Conservation (phyloP, 768 basidiomycete species). For the Exsudoporus frostii region DNA sequence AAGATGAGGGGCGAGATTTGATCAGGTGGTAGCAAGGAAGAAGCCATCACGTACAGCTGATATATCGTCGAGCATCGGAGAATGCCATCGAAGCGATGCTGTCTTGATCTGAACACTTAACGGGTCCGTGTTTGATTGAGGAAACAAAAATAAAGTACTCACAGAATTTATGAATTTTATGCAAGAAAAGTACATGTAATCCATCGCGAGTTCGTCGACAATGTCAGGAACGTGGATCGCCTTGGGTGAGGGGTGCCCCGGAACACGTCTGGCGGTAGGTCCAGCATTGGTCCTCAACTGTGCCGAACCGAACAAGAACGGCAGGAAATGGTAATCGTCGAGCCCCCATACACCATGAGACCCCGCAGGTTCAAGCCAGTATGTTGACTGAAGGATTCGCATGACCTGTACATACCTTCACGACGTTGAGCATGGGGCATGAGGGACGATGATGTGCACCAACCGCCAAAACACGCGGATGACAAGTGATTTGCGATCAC, state of each 20-base stretch:
- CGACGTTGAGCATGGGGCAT: neutral
- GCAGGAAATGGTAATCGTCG: constrained; percentile 95
- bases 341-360: constrained; percentile 98
- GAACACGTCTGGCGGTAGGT: constrained; percentile 10
- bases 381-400: constrained; percentile 86
- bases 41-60: constrained; percentile 54
- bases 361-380: constrained; percentile 98
- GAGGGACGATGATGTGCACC: constrained; percentile 5
- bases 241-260: constrained; percentile 83
- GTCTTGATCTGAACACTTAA: constrained; percentile 73
- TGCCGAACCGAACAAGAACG: constrained; percentile 83
- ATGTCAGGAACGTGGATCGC: constrained; percentile 90
- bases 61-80: constrained; percentile 98
- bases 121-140: neutral
- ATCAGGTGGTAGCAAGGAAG: neutral
- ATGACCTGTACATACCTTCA: constrained; percentile 70
- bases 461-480: constrained; percentile 87
- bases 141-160: constrained; percentile 20
- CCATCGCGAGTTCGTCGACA: constrained; percentile 84
- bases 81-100: constrained; percentile 95
- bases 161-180: constrained; percentile 96
- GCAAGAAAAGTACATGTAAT: constrained; percentile 97
- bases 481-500: constrained; percentile 75
- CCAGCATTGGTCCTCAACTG: constrained; percentile 46
- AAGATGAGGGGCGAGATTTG: neutral